Conservation (phyloP, 2,329 filamentous ascomycete species). For the Nemania sp. region DNA sequence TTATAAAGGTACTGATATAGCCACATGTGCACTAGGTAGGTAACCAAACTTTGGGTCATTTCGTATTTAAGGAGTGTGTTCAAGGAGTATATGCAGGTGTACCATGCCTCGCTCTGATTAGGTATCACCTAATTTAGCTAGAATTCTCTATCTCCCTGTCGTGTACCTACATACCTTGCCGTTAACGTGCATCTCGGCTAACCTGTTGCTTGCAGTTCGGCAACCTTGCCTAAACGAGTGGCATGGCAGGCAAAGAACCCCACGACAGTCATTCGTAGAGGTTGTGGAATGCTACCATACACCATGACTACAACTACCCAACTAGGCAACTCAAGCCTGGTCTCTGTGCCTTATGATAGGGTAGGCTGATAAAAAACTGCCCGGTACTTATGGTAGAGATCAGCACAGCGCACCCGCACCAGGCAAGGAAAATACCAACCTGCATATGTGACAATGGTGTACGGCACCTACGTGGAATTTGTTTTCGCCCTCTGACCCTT, state of each 20-base stretch:
- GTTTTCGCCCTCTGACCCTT: too few species aligned
- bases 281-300: slow-evolving; percentile 1
- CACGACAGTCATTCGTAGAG: background rate
- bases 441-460: too few species aligned
- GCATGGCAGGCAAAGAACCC: background rate
- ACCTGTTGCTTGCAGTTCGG: background rate
- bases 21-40: too few species aligned
- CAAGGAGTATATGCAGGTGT: background rate
- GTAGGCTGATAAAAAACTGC: too few species aligned
- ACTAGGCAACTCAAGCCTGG: background rate
- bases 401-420: background rate
- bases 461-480: too few species aligned
- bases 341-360: background rate
- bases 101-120: background rate
- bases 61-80: background rate
- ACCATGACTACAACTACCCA: background rate
- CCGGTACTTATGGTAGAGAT: too few species aligned
- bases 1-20: too few species aligned
- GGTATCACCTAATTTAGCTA: background rate
- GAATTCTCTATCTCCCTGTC: too few species aligned
- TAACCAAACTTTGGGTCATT: background rate
- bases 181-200: slow-evolving; percentile 10
- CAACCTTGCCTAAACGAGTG: too few species aligned
- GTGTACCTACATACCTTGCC: background rate
- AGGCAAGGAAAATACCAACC: background rate